Conservation (phyloP, 2,329 filamentous ascomycete species). For the Aspergillus ibericus region DNA sequence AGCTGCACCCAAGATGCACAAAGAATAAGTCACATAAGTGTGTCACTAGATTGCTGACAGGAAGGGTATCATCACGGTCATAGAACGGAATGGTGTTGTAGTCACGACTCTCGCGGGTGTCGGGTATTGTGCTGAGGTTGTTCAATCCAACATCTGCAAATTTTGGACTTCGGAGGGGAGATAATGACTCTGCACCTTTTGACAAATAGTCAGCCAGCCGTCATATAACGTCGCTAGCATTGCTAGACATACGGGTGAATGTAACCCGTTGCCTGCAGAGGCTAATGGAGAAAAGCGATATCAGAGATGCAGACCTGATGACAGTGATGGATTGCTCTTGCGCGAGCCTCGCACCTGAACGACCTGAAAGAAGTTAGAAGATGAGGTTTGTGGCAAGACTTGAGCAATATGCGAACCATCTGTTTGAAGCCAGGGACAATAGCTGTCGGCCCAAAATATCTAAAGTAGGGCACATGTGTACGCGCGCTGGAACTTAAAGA, state of each 20-base stretch:
- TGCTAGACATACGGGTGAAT: neutral
- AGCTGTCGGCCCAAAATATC: constrained; percentile 86
- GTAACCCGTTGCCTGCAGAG: neutral
- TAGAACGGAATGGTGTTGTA: constrained; percentile 65
- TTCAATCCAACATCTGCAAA: constrained; percentile 20
- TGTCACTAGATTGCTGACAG: constrained; percentile 73
- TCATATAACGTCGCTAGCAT: neutral
- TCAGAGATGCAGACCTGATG: constrained; percentile 33
- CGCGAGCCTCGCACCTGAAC: constrained; percentile 58
- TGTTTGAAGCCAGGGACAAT: constrained; percentile 92
- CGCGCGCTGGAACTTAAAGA: constrained; percentile 38
- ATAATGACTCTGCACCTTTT: constrained; percentile 33
- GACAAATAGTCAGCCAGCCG: neutral
- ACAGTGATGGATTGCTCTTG: constrained; percentile 42
- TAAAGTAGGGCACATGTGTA: constrained; percentile 74
- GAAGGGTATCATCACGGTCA: constrained; percentile 67
- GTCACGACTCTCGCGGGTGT: constrained; percentile 32
- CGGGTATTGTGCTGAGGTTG: constrained; percentile 20
- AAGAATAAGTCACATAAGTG: constrained; percentile 81
- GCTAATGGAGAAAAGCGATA: neutral
- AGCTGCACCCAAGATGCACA: constrained; percentile 77
- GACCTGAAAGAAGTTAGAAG: constrained; percentile 51
- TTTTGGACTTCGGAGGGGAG: constrained; percentile 38
- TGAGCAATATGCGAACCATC: constrained; percentile 60
- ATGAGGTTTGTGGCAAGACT: neutral